These are phyloP conservation scores for Vitis cinerea DNA, from an alignment of 164 flowering plant genomes.

Conservation along the genomic window DNA sequence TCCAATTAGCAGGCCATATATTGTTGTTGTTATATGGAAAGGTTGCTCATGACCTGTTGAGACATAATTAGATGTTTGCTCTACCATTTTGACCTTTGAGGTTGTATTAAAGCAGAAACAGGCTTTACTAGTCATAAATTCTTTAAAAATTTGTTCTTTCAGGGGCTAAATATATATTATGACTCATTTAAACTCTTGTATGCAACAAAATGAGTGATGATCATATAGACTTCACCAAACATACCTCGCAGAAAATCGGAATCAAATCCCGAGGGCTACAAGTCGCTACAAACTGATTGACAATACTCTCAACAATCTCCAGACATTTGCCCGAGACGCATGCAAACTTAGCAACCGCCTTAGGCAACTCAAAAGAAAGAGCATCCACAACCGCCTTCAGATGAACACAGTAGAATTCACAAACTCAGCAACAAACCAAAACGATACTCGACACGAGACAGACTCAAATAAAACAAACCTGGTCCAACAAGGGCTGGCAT, in stretches of 20 bases:
- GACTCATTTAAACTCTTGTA: too few species aligned
- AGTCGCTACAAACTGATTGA: conserved; percentile 31
- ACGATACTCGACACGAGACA: neutral
- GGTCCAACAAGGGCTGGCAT: conserved; percentile 38
- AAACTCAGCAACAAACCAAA: conserved; percentile 3
- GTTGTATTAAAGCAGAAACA: too few species aligned
- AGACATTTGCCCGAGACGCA: conserved; percentile 41
- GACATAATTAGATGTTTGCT: too few species aligned
- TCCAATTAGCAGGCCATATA: too few species aligned
- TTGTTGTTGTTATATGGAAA: too few species aligned
- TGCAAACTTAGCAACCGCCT: conserved; percentile 54
- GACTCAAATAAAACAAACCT: conserved; percentile 32
- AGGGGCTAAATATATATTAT: too few species aligned
- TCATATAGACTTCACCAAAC: neutral
- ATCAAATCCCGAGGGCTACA: conserved; percentile 86
- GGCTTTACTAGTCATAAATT: too few species aligned
- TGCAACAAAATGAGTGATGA: too few species aligned
- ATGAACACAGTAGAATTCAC: conserved; percentile 1
- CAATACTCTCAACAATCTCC: conserved; percentile 40
- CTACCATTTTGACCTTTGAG: too few species aligned
- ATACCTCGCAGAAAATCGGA: conserved; percentile 71
- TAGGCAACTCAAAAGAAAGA: conserved; percentile 70
- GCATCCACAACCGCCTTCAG: conserved; percentile 58
- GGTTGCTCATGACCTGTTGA: too few species aligned
- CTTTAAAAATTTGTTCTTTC: too few species aligned